Evolutionary conservation across 192 early-diverging fungal genomes (phyloP).

Genomic region (Dissophora ornata): DNA sequence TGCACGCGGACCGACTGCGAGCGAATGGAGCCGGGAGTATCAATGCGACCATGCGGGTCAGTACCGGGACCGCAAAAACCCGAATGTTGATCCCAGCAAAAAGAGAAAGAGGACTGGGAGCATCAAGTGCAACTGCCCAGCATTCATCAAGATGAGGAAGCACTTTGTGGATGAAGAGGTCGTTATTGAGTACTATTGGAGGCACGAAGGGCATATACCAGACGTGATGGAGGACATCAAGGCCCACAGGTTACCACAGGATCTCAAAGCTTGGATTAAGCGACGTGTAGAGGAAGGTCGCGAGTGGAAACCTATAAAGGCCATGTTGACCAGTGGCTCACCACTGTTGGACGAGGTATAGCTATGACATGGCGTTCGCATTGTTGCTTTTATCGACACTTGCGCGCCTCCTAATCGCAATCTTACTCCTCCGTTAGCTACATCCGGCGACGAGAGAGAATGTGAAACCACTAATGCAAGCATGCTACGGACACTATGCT

Average conservation of each 20-base stretch:
- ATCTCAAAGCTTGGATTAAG: slow-evolving; percentile 49
- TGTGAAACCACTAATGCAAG: slow-evolving; percentile 12
- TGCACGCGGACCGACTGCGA: slow-evolving; percentile 42
- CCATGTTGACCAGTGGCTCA: slow-evolving; percentile 25
- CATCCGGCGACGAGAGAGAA: slow-evolving; percentile 35
- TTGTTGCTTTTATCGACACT: not conserved
- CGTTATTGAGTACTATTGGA: slow-evolving; percentile 46
- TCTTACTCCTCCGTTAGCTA: slow-evolving; percentile 6
- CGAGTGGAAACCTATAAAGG: slow-evolving; percentile 44
- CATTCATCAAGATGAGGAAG: slow-evolving; percentile 51
- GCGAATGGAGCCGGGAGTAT: slow-evolving; percentile 48
- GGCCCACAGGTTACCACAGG: slow-evolving; percentile 44
- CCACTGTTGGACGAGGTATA: slow-evolving; percentile 43
- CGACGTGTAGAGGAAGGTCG: slow-evolving; percentile 25
- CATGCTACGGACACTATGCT: slow-evolving; percentile 36
- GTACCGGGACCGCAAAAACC: slow-evolving; percentile 46
- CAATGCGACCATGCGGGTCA: slow-evolving; percentile 52
- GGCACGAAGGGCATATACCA: slow-evolving; percentile 43
- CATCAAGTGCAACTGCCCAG: slow-evolving; percentile 50
- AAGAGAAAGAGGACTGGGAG: slow-evolving; percentile 43
- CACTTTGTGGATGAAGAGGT: slow-evolving; percentile 43
- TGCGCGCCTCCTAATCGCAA: not conserved
- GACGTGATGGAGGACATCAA: slow-evolving; percentile 49
- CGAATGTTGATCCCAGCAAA: slow-evolving; percentile 42
- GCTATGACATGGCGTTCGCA: not conserved